Evolutionary conservation across 75 land plant species (phyloP).

Genomic region (Chamaecyparis obtusa): DNA sequence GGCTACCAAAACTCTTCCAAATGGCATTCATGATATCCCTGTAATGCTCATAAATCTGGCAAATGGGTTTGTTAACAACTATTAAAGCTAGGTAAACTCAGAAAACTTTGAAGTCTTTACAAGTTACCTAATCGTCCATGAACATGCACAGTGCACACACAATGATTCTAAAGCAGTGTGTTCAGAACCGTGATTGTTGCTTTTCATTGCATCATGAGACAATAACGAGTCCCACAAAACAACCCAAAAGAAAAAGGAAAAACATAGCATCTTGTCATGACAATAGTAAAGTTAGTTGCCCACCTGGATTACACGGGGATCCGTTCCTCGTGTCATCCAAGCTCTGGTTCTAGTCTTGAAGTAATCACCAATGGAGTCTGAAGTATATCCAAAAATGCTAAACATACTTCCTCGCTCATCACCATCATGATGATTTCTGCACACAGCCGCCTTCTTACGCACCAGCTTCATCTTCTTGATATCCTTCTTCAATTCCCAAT

Average conservation of each 20-base stretch:
- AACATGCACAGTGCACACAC: too few relatives aligned
- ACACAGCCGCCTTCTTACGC: slow-evolving; percentile 9
- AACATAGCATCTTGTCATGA: too few relatives aligned
- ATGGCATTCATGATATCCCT: too few relatives aligned
- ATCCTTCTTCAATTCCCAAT: slow-evolving; percentile 81
- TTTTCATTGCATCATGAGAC: neutral
- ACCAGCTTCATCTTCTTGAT: slow-evolving; percentile 74
- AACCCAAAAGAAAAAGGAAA: too few relatives aligned
- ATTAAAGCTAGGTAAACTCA: too few relatives aligned
- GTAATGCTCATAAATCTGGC: too few relatives aligned
- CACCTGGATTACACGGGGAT: slow-evolving; percentile 6
- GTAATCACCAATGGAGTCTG: neutral
- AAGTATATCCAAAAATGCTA: neutral
- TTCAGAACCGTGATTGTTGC: neutral
- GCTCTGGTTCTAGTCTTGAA: neutral
- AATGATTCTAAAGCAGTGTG: too few relatives aligned
- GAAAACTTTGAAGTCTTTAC: too few relatives aligned
- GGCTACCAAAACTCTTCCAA: too few relatives aligned
- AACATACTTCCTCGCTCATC: neutral
- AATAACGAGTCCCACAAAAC: too few relatives aligned
- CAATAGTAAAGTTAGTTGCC: neutral
- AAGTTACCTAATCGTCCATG: too few relatives aligned
- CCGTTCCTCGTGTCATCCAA: neutral
- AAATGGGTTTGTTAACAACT: too few relatives aligned
- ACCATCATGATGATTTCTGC: neutral